Conservation (phyloP, 1,284 basidiomycete genomes). For the Pseudozyma tsukubaensis region DNA sequence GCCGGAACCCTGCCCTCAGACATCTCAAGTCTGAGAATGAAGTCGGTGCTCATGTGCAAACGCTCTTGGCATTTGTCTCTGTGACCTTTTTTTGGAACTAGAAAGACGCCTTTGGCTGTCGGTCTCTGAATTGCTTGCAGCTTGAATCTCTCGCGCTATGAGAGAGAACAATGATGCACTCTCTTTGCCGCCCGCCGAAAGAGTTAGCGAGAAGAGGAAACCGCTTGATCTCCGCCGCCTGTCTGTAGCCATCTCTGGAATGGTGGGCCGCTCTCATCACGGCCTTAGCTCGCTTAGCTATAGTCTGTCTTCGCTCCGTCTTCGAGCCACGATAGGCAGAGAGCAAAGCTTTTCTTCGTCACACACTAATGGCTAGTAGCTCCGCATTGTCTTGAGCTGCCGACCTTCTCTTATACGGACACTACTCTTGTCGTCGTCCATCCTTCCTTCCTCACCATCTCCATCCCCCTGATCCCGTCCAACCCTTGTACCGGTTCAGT, state of each 20-base stretch:
- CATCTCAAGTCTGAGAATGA: not conserved
- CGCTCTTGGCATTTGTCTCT: not conserved
- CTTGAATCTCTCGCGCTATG: constrained; percentile 1
- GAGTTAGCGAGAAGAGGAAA: not conserved
- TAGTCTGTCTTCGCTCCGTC: not conserved
- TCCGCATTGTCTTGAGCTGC: too few relatives aligned
- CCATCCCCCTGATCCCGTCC: too few relatives aligned
- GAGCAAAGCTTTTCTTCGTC: too few relatives aligned
- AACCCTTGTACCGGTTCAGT: too few relatives aligned
- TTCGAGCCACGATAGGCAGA: too few relatives aligned
- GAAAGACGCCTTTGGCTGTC: not conserved
- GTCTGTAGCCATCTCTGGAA: not conserved
- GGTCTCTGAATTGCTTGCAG: not conserved
- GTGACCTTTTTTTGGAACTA: too few relatives aligned
- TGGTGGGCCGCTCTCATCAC: not conserved
- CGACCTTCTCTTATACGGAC: too few relatives aligned
- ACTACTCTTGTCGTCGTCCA: too few relatives aligned
- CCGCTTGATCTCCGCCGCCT: not conserved
- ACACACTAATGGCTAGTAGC: too few relatives aligned
- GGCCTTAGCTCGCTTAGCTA: too few relatives aligned
- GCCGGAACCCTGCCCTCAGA: not conserved
- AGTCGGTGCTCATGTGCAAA: not conserved
- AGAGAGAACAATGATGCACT: not conserved
- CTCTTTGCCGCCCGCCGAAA: too few relatives aligned
- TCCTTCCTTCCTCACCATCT: too few relatives aligned